A percentile compares a stretch with the other conserved stretches of the same genome.
Evolutionary conservation across 2,329 filamentous ascomycete species (phyloP).

Genomic region (Aspergillus vadensis): DNA sequence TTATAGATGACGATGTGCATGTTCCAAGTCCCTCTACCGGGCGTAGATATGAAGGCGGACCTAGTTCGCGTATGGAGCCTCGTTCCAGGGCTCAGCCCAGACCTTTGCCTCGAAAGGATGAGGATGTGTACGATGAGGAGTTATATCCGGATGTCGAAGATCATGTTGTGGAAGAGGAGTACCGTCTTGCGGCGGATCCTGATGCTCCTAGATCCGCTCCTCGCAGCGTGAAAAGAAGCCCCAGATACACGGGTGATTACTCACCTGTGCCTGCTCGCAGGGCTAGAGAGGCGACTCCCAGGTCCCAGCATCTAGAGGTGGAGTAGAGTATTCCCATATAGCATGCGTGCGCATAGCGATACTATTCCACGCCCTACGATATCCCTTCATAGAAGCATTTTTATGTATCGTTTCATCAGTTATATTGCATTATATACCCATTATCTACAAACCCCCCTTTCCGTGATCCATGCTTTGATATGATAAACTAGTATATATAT

Average conservation of each 20-base stretch:
- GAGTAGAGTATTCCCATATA: not conserved
- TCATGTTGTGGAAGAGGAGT: not conserved
- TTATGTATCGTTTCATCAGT: too few relatives aligned
- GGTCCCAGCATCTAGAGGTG: not conserved
- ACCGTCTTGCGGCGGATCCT: not conserved
- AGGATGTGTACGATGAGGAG: not conserved
- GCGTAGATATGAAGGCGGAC: not conserved
- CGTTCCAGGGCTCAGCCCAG: not conserved
- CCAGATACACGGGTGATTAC: not conserved
- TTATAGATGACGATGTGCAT: not conserved
- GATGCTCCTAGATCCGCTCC: not conserved
- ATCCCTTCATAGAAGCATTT: too few relatives aligned
- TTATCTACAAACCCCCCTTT: too few relatives aligned
- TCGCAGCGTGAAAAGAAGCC: not conserved
- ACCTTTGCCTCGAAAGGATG: not conserved
- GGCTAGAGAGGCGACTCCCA: not conserved
- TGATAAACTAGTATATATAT: too few relatives aligned
- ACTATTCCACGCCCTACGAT: too few relatives aligned
- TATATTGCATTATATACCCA: too few relatives aligned
- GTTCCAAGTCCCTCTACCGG: not conserved
- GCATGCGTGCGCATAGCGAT: not conserved
- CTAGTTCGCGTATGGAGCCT: not conserved
- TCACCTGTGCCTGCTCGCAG: not conserved
- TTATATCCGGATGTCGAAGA: not conserved
- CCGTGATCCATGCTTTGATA: too few relatives aligned